Conservation (phyloP, 1,139 yeast species). For the Candida dubliniensis region DNA sequence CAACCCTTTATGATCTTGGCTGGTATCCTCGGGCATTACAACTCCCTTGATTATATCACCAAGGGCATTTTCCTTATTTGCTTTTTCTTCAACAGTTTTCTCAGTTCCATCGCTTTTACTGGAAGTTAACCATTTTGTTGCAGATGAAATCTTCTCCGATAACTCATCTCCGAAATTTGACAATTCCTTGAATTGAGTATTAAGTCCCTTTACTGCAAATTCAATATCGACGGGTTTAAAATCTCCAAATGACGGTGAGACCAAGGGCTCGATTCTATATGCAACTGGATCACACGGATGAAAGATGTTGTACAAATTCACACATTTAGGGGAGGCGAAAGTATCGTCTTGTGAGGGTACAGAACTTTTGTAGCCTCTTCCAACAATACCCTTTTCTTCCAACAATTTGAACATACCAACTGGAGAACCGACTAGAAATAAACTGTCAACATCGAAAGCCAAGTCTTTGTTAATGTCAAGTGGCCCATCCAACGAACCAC, state of each 20-base stretch:
- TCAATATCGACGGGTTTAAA: slow-evolving; percentile 63
- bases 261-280: slow-evolving; percentile 80
- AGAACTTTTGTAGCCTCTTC: slow-evolving; percentile 27
- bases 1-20: slow-evolving; percentile 16
- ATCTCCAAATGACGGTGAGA: slow-evolving; percentile 53
- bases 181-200: slow-evolving; percentile 44
- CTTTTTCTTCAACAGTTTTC: slow-evolving; percentile 20
- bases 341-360: slow-evolving; percentile 18
- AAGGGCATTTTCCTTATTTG: slow-evolving; percentile 40
- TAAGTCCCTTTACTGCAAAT: slow-evolving; percentile 50
- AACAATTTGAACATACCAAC: slow-evolving; percentile 81
- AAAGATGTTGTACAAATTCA: slow-evolving; percentile 70
- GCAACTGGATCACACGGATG: slow-evolving; percentile 92
- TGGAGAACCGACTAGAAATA: slow-evolving; percentile 87
- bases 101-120: slow-evolving; percentile 10
- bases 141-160: slow-evolving; percentile 44
- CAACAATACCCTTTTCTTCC: slow-evolving; percentile 53
- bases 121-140: slow-evolving; percentile 45
- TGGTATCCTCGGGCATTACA: slow-evolving; percentile 20
- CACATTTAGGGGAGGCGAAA: slow-evolving; percentile 50
- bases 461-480: slow-evolving; percentile 37
- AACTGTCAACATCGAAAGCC: slow-evolving; percentile 69
- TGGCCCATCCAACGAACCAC: slow-evolving; percentile 26
- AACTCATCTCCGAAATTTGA: slow-evolving; percentile 45
- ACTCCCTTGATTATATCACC: slow-evolving; percentile 44